A percentile compares a stretch with the other conserved stretches of the same genome.
These are phyloP conservation scores for Candida corydali DNA, from an alignment of 805 yeast genomes.

Conservation along the genomic window DNA sequence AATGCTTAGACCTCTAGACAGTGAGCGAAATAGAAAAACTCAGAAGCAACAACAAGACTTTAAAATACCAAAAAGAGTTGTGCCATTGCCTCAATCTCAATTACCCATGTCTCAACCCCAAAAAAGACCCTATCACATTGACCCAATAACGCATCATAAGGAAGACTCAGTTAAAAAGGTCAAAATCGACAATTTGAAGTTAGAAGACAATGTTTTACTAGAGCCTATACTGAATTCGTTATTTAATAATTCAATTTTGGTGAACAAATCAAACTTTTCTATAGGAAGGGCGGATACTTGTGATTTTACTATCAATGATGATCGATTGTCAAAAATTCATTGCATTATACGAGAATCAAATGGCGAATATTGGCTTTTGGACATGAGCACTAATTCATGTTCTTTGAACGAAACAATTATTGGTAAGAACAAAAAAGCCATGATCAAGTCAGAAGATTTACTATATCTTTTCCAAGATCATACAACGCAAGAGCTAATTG, in stretches of 20 bases:
- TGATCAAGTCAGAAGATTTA: slow-evolving; percentile 61
- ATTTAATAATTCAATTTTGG: slow-evolving; percentile 43
- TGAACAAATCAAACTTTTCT: slow-evolving; percentile 66
- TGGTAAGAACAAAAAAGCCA: slow-evolving; percentile 59
- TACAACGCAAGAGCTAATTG: slow-evolving; percentile 46
- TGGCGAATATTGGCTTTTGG: slow-evolving; percentile 77
- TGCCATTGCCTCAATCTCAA: slow-evolving; percentile 35
- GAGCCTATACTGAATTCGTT: slow-evolving; percentile 47
- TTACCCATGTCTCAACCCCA: slow-evolving; percentile 9
- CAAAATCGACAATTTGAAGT: too few relatives aligned
- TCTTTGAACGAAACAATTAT: slow-evolving; percentile 57
- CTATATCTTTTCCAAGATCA: slow-evolving; percentile 65
- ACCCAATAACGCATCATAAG: slow-evolving; percentile 5
- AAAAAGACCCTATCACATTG: slow-evolving; percentile 6
- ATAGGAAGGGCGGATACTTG: slow-evolving; percentile 71
- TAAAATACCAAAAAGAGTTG: slow-evolving; percentile 41
- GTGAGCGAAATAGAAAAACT: slow-evolving; percentile 20
- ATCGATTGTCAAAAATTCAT: slow-evolving; percentile 79
- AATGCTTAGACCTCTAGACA: slow-evolving; percentile 39
- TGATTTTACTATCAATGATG: slow-evolving; percentile 62
- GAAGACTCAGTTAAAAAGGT: slow-evolving; percentile 1
- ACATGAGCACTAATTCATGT: slow-evolving; percentile 77
- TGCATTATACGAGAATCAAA: slow-evolving; percentile 62
- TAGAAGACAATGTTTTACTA: slow-evolving; percentile 39
- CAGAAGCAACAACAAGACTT: slow-evolving; percentile 30